phyloP scores from a whole-genome alignment of 495 filamentous ascomycete species.

The Chaetomium fimeti region DNA sequence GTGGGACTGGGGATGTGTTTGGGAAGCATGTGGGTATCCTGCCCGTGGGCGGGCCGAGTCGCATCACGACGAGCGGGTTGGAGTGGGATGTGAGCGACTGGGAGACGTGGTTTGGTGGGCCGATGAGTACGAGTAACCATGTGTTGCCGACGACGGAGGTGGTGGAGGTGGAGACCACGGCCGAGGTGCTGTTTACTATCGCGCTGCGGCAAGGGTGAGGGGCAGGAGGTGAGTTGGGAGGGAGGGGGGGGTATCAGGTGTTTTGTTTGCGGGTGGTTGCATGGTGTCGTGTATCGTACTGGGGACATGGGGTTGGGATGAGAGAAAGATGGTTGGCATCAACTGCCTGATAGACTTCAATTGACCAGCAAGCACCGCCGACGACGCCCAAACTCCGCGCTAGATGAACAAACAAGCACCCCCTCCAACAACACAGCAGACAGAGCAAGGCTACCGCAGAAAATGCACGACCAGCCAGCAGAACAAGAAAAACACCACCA shows the following conservation, averaged over 20 bases:
- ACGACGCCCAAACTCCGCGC: conserved; percentile 28
- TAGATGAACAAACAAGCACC: conserved; percentile 16
- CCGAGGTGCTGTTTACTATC: conserved; percentile 80
- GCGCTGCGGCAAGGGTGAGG: conserved; percentile 51
- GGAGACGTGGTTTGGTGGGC: conserved; percentile 76
- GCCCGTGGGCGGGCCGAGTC: conserved; percentile 68
- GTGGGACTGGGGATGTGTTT: conserved; percentile 34
- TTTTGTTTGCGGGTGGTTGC: background rate
- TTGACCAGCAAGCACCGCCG: conserved; percentile 2
- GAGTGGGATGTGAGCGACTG: conserved; percentile 87
- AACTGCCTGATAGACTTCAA: background rate
- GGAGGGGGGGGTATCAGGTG: background rate
- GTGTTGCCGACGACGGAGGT: conserved; percentile 52
- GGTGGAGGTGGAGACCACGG: conserved; percentile 61
- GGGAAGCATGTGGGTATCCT: conserved; percentile 78
- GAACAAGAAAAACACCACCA: conserved; percentile 85
- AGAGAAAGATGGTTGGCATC: conserved; percentile 3
- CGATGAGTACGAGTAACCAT: conserved; percentile 92
- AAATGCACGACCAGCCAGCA: conserved; percentile 87
- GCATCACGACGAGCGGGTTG: conserved; percentile 73
- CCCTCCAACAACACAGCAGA: background rate
- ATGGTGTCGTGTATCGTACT: background rate
- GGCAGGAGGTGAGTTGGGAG: conserved; percentile 6
- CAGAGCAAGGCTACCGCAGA: conserved; percentile 53
- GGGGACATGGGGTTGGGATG: background rate